Base-by-base conservation (phyloP, 768 basidiomycete genomes). In the Calocybe indica region DNA sequence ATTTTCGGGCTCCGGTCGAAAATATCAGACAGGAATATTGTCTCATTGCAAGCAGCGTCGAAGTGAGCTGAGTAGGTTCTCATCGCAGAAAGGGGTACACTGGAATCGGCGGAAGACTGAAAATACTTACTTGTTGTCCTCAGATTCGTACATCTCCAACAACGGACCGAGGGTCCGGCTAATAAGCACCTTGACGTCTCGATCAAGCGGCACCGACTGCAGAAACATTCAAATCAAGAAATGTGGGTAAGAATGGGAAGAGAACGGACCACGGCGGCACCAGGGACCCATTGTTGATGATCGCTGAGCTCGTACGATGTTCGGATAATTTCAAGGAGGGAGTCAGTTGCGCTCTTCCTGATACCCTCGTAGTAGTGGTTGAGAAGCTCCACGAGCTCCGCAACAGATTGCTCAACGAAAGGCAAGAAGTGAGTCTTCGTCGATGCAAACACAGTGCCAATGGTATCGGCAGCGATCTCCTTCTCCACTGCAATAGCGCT, bases 401-500 rank as follows among this genome's bases (percentile, higher is more conserved):
- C 69, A 40, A 88, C 82, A 56, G 79, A 85, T 52, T 76, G 70
- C 69, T 97, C 93, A 52, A 98, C 82, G 61, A 79, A 98, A 4
- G 92, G 92, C 57, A 97, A 74, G 83, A 95, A 98, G 58, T 90
- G 85, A 40, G 65, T 67, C 57, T 83, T 81, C 30, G 90, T 92
- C 8, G 88, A 78, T 30, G 80, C 74, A 62, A 98, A 98, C 52
- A 99, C 68, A 33, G 88, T 85, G 51, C 95, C 93, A 54, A 98
- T 85, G 5, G 94, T 92, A 62, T 98, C 94, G 22, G 92, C 92
- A 14, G 96, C 94, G 51, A 97, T 96, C 73, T 99, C 96, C 69
- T 99, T 99, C 75, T 99, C 96, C 47, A 98, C 92, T 37, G 94
- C 94, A 55, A 98, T 86, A 14, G 93, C 94, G 57, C 88, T 91